Evolutionary conservation across 2,329 filamentous ascomycete species (phyloP), one percentile per base, ranked within the genome.

Genomic region (Scytalidium lignicola): DNA sequence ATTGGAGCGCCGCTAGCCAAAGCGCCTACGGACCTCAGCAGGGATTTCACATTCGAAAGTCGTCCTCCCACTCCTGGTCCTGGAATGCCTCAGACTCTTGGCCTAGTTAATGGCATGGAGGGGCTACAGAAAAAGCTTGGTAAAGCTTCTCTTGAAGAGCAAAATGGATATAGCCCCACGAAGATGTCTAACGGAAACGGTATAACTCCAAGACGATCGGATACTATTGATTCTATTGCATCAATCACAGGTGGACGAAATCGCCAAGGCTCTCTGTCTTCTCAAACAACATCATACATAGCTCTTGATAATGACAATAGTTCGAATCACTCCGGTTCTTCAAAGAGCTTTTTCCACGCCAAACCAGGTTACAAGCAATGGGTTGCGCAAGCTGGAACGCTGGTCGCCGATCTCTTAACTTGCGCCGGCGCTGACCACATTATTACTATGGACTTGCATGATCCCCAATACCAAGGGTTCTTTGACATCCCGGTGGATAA

Each of bases 401-500:
- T 99, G 50, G 87, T 99, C 44, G 93, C 93, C 45, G 91, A 97
- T 66, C 81, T 99, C 41, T 76, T 99, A 57, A 96, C 90, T 39
- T 96, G 91, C 70, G 92, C 93, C 55, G 93, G 93, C 56, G 90
- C 93, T 42, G 92, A 99, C 67, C 93, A 97, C 69, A 85, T 93
- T 65, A 96, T 97, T 66, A 96, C 92, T 26, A 95, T 99, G 88
- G 93, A 99, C 65, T 79, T 99, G 46, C 90, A 93, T 66, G 92
- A 96, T 67, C 88, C 90, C 40, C 90, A 99, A 70, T 97, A 97
- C 65, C 93, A 99, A 70, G 93, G 93, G 47, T 99, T 96, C 76
- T 97, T 99, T 65, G 92, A 99, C 65, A 96, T 97, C 51, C 93
- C 93, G 2, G 93, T 99, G 49, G 93, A 99, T 72, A 99, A 99